Percentiles rank a stretch among this genome's conserved stretches.
These are phyloP conservation scores for Staphylotrichum tortipilum DNA, from an alignment of 495 filamentous ascomycete species.

Conservation along the genomic window DNA sequence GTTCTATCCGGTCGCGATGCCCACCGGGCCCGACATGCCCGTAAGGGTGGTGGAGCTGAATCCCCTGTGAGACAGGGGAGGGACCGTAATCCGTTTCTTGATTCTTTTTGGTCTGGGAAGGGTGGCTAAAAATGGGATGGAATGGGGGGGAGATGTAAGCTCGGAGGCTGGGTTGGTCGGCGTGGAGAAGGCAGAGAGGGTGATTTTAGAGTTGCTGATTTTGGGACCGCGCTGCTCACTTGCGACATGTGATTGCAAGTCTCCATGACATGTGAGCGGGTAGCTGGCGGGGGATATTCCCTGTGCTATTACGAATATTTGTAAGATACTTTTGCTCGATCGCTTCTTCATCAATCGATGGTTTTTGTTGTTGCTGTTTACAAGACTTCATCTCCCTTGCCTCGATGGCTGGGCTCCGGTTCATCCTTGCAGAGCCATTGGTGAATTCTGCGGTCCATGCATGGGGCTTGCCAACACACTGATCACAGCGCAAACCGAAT, in stretches of 20 bases:
- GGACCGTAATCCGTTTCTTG: background rate
- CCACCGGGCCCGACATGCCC: background rate
- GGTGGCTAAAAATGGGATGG: background rate
- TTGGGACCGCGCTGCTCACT: background rate
- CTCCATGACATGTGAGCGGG: too few relatives aligned
- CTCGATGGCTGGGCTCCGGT: background rate
- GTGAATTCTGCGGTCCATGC: too few relatives aligned
- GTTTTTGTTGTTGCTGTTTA: background rate
- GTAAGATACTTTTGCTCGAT: slow-evolving; percentile 9
- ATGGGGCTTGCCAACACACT: too few relatives aligned
- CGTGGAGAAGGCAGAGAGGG: background rate
- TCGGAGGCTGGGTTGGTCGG: background rate
- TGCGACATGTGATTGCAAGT: too few relatives aligned
- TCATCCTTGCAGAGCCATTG: too few relatives aligned
- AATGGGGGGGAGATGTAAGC: background rate
- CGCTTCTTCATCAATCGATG: background rate
- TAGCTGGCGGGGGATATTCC: background rate
- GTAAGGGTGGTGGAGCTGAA: slow-evolving; percentile 7
- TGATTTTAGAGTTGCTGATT: background rate
- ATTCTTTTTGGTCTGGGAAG: background rate
- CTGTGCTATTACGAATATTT: slow-evolving; percentile 4
- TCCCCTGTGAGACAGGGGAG: too few relatives aligned
- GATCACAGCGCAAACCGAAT: too few relatives aligned
- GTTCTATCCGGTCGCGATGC: slow-evolving; percentile 14
- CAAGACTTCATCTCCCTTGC: background rate